phyloP scores from a whole-genome alignment of 1,139 yeast species.

The Pneumocystis carinii region DNA sequence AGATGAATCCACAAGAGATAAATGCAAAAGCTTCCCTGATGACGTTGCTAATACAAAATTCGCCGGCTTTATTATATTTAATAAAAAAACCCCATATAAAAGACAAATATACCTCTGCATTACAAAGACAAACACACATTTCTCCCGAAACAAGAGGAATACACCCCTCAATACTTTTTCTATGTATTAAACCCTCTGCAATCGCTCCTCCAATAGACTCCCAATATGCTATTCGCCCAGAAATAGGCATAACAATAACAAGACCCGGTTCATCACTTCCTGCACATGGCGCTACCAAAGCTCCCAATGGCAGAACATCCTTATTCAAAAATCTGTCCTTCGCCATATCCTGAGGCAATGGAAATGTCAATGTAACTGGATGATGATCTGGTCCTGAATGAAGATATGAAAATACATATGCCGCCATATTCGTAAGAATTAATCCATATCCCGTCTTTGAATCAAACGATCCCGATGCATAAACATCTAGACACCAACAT shows the following conservation, averaged over 20 bases:
- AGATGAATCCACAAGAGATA: conserved; percentile 50
- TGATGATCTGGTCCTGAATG: conserved; percentile 44
- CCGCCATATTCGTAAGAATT: conserved; percentile 33
- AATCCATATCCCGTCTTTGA: conserved; percentile 41
- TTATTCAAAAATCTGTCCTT: conserved; percentile 45
- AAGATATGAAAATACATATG: conserved; percentile 45
- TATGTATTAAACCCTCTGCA: conserved; percentile 41
- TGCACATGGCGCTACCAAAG: conserved; percentile 16
- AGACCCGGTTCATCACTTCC: conserved; percentile 50
- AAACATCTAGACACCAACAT: conserved; percentile 4
- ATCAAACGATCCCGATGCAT: conserved; percentile 39
- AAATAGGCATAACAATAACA: conserved; percentile 39
- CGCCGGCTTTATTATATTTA: conserved; percentile 41
- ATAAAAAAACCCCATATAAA: neutral
- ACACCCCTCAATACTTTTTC: conserved; percentile 26
- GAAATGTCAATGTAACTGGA: conserved; percentile 39
- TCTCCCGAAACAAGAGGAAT: conserved; percentile 36
- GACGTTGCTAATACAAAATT: conserved; percentile 64
- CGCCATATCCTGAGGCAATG: conserved; percentile 22
- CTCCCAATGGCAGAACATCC: conserved; percentile 46
- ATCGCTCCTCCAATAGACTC: conserved; percentile 57
- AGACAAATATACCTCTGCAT: conserved; percentile 18
- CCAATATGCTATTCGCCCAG: conserved; percentile 47
- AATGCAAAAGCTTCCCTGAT: conserved; percentile 47
- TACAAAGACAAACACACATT: conserved; percentile 40